phyloP scores from a whole-genome alignment of 225 moss, liverwort and hornwort genomes.

The Physcomitrium patens region DNA sequence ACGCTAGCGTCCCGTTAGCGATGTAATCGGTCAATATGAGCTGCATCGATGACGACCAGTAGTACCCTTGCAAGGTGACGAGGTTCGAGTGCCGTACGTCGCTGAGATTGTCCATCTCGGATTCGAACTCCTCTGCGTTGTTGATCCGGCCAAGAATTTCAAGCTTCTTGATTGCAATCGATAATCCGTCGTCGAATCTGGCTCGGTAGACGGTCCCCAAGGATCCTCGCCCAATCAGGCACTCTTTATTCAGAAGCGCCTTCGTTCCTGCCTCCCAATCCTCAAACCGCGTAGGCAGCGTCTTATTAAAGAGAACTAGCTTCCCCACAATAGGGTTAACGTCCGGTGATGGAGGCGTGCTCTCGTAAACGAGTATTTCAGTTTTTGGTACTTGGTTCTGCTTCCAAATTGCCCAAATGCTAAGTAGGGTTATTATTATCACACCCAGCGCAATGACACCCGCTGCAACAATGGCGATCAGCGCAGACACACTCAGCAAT shows the following conservation, averaged over 20 bases:
- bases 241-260: slow-evolving; percentile 81
- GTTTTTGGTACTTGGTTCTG: slow-evolving; percentile 47
- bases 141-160: slow-evolving; percentile 92
- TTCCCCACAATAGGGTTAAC: slow-evolving; percentile 84
- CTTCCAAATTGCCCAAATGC: slow-evolving; percentile 59
- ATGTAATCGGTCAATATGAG: slow-evolving; percentile 79
- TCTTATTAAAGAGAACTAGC: slow-evolving; percentile 87
- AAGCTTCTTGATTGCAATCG: slow-evolving; percentile 88
- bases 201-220: slow-evolving; percentile 84
- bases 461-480: slow-evolving; percentile 83
- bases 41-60: slow-evolving; percentile 98
- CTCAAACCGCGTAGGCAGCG: slow-evolving; percentile 78
- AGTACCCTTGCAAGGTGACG: slow-evolving; percentile 87
- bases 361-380: slow-evolving; percentile 82
- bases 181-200: slow-evolving; percentile 77
- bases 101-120: slow-evolving; percentile 80
- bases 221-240: slow-evolving; percentile 81
- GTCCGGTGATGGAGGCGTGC: slow-evolving; percentile 80
- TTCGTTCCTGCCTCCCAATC: slow-evolving; percentile 95
- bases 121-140: slow-evolving; percentile 87
- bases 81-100: slow-evolving; percentile 77
- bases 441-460: slow-evolving; percentile 77
- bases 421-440: slow-evolving; percentile 67
- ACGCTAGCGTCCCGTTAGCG: slow-evolving; percentile 64
- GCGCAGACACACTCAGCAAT: slow-evolving; percentile 72